Conservation (phyloP, 805 yeast species). For the Allodekkera sacchari region DNA sequence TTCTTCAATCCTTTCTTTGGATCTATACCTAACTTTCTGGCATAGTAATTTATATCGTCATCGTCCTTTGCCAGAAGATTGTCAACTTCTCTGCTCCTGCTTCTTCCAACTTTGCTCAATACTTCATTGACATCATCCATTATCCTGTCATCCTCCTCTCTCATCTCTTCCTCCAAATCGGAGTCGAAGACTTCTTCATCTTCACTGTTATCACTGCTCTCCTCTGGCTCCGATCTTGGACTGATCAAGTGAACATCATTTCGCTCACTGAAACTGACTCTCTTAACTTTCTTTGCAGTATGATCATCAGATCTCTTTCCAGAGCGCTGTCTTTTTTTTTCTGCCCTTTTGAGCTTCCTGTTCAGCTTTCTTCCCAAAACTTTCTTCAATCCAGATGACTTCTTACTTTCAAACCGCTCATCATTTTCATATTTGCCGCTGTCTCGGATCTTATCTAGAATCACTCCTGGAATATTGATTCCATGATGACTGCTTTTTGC, state of each 20-base stretch:
- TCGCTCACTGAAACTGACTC: constrained; percentile 13
- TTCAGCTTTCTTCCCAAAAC: constrained; percentile 10
- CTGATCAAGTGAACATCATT: too few relatives aligned
- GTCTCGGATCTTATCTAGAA: constrained; percentile 32
- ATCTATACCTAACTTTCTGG: constrained; percentile 66
- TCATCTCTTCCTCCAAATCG: constrained; percentile 7
- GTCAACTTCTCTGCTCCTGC: constrained; percentile 15
- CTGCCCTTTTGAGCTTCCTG: constrained; percentile 9
- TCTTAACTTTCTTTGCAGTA: constrained; percentile 1
- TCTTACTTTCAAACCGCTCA: constrained; percentile 25
- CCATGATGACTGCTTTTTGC: too few relatives aligned
- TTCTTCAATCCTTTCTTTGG: constrained; percentile 45
- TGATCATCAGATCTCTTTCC: constrained; percentile 6
- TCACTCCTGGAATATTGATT: constrained; percentile 34
- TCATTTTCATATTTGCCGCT: constrained; percentile 28
- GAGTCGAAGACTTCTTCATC: constrained; percentile 18
- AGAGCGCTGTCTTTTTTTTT: constrained; percentile 6
- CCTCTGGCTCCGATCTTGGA: constrained; percentile 18
- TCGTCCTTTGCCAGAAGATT: constrained; percentile 38
- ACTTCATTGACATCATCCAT: constrained; percentile 20
- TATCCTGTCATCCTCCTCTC: constrained; percentile 20
- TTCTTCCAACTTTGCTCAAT: constrained; percentile 12
- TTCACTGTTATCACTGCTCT: constrained; percentile 12
- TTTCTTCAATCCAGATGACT: constrained; percentile 4
- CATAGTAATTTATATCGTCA: constrained; percentile 73